Percentiles rank a stretch among this genome's conserved stretches.
Evolutionary conservation across 495 filamentous ascomycete genomes (phyloP).

Genomic region (Trichoderma reesei): DNA sequence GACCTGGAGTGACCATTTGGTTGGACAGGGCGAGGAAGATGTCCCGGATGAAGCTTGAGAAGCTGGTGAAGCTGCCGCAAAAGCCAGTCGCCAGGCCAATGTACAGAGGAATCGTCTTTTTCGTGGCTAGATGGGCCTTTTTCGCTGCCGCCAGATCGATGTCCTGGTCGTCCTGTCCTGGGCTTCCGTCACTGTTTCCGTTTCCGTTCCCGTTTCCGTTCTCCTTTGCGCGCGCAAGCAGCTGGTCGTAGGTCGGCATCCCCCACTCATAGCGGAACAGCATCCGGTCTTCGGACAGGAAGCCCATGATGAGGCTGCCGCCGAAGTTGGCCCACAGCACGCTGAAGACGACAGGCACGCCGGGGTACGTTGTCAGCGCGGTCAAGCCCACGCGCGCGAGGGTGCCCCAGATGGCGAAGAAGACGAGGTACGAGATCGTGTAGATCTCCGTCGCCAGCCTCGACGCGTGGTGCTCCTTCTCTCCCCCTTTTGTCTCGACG

Average conservation of each 20-base stretch:
- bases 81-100: conserved; percentile 89
- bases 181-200: conserved; percentile 22
- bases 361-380: conserved; percentile 71
- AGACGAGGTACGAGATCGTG: conserved; percentile 67
- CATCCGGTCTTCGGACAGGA: conserved; percentile 67
- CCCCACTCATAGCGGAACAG: conserved; percentile 65
- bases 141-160: conserved; percentile 31
- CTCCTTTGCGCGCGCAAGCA: conserved; percentile 23
- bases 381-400: conserved; percentile 75
- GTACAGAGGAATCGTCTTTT: conserved; percentile 82
- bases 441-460: conserved; percentile 61
- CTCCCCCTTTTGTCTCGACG: background rate
- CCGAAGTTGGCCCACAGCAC: conserved; percentile 86
- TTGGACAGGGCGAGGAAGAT: conserved; percentile 78
- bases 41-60: conserved; percentile 84
- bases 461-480: conserved; percentile 24
- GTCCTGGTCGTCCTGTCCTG: conserved; percentile 14
- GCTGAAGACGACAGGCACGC: conserved; percentile 60
- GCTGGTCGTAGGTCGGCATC: conserved; percentile 22
- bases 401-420: conserved; percentile 84
- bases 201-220: conserved; percentile 19
- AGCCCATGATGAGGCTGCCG: conserved; percentile 74
- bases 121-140: conserved; percentile 45
- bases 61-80: conserved; percentile 87
- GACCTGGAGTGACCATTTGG: conserved; percentile 30